These are phyloP conservation scores for Raphidocelis subcapitata DNA, from an alignment of 139 green algal genomes.

Conservation along the genomic window DNA sequence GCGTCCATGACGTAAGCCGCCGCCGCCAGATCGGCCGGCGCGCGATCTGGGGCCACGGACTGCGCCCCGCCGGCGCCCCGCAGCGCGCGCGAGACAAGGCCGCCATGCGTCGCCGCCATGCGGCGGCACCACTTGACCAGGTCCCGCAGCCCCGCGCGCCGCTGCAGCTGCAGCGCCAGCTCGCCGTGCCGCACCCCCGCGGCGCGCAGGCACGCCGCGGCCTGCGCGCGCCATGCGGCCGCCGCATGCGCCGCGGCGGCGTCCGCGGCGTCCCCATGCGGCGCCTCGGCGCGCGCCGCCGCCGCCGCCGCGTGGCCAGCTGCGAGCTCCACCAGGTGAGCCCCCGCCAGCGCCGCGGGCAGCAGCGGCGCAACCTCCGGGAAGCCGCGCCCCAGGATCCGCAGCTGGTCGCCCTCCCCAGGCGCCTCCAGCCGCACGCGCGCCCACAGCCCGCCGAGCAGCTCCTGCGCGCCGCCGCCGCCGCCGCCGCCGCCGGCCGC, in stretches of 20 bases:
- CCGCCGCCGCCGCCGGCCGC: not conserved
- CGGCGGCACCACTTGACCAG: constrained; percentile 82
- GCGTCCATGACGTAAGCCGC: constrained; percentile 10
- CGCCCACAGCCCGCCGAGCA: constrained; percentile 74
- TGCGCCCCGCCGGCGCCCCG: not conserved
- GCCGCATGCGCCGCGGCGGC: not conserved
- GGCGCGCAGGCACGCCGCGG: constrained; percentile 32
- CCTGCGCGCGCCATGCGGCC: not conserved
- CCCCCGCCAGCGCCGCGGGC: constrained; percentile 51
- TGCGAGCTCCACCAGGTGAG: constrained; percentile 56
- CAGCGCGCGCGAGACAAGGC: constrained; percentile 14
- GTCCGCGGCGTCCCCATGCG: not conserved
- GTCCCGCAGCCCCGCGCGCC: constrained; percentile 69
- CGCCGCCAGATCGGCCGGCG: not conserved
- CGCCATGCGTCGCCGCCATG: constrained; percentile 51
- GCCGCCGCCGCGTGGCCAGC: constrained; percentile 36
- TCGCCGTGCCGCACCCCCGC: constrained; percentile 48
- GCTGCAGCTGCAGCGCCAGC: constrained; percentile 52
- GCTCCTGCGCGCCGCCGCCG: constrained; percentile 48
- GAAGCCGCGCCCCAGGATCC: constrained; percentile 63
- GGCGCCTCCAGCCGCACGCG: constrained; percentile 61
- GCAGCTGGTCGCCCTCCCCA: constrained; percentile 64
- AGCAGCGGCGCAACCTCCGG: constrained; percentile 69
- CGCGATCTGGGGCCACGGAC: constrained; percentile 10
- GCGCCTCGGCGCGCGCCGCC: not conserved